These are phyloP conservation scores for Penicillium capsulatum DNA, from an alignment of 2,329 filamentous ascomycete species.

Conservation along the genomic window DNA sequence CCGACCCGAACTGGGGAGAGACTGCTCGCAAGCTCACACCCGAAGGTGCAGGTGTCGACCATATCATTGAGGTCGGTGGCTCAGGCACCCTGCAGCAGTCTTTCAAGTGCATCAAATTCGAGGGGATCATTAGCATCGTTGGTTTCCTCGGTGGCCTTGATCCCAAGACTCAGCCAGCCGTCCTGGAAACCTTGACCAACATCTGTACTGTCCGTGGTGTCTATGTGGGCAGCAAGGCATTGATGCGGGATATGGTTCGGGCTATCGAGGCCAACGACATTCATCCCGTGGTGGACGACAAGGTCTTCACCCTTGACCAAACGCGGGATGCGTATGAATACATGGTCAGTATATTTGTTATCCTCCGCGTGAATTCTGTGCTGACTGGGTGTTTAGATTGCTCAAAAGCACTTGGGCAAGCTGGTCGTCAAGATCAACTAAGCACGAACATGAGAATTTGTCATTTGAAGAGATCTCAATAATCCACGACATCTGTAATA, in stretches of 20 bases:
- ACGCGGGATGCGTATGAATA: constrained; percentile 54
- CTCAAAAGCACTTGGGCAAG: constrained; percentile 55
- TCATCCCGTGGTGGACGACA: constrained; percentile 56
- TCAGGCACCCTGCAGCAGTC: constrained; percentile 56
- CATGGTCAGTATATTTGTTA: constrained; percentile 39
- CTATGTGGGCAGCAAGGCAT: constrained; percentile 52
- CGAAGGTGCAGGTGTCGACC: constrained; percentile 54
- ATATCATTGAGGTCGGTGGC: constrained; percentile 64
- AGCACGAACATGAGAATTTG: background rate
- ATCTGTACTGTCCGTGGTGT: constrained; percentile 56
- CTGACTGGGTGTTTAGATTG: constrained; percentile 37
- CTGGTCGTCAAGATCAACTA: constrained; percentile 46
- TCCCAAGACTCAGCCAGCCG: constrained; percentile 47
- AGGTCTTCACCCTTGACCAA: constrained; percentile 52
- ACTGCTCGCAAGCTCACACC: constrained; percentile 51
- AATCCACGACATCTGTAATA: background rate
- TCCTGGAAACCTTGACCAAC: constrained; percentile 49
- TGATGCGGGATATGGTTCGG: constrained; percentile 57
- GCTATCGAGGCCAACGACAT: constrained; percentile 58
- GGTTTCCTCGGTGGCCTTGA: constrained; percentile 53
- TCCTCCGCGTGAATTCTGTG: background rate
- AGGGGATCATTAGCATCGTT: constrained; percentile 55
- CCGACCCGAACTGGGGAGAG: constrained; percentile 56
- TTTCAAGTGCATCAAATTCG: constrained; percentile 51
- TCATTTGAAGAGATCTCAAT: too few relatives aligned